Conservation (phyloP, 257 asterid species). For the Nicotiana undulata region DNA sequence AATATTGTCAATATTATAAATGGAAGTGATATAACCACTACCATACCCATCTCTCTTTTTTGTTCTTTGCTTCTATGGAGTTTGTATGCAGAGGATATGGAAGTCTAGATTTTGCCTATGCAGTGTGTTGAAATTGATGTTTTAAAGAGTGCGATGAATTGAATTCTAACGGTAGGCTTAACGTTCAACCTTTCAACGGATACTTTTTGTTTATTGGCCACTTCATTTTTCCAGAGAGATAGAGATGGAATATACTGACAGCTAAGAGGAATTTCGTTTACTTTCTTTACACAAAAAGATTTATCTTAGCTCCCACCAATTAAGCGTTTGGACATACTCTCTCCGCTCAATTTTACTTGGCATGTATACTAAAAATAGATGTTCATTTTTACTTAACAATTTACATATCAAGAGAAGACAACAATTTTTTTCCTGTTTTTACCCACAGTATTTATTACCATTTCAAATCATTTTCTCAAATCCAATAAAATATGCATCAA, state of each 20-base stretch:
- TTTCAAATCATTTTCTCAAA: too few species aligned
- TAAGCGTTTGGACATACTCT: too few species aligned
- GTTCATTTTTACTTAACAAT: too few species aligned
- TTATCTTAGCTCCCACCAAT: too few species aligned
- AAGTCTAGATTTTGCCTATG: background rate
- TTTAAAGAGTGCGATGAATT: background rate
- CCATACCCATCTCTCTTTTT: slow-evolving; percentile 60
- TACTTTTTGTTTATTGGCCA: slow-evolving; percentile 7
- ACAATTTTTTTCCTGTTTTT: too few species aligned
- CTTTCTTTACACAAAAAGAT: too few species aligned
- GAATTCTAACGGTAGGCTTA: slow-evolving; percentile 25
- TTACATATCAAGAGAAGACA: too few species aligned
- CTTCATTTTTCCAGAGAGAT: background rate
- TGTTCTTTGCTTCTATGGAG: background rate
- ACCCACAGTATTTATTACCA: too few species aligned
- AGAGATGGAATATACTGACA: background rate
- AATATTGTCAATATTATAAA: slow-evolving; percentile 57
- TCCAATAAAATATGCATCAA: too few species aligned
- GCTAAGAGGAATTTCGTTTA: too few species aligned
- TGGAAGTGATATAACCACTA: slow-evolving; percentile 72
- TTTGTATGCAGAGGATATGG: background rate
- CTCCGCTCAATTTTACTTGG: too few species aligned
- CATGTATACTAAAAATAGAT: too few species aligned
- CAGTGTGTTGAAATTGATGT: background rate
- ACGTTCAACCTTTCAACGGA: slow-evolving; percentile 38